Conservation (phyloP, 2,329 filamentous ascomycete species). For the Aspergillus niger region DNA sequence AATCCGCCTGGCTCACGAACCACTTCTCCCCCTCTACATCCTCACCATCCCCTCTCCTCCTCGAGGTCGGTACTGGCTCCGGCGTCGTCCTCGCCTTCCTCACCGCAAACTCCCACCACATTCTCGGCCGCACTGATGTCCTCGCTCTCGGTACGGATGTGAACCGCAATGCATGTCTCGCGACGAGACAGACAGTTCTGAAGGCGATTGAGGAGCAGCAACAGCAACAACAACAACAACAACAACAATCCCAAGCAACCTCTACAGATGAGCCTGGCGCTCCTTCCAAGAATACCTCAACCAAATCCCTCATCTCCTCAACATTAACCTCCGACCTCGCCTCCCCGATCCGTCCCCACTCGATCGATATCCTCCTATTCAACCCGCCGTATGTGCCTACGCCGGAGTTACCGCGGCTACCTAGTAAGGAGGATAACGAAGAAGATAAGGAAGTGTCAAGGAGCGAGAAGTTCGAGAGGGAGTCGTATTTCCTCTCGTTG, state of each 20-base stretch:
- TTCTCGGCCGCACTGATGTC: constrained; percentile 72
- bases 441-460: constrained; percentile 18
- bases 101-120: constrained; percentile 68
- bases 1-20: constrained; percentile 67
- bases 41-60: constrained; percentile 58
- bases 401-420: constrained; percentile 64
- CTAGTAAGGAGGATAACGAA: constrained; percentile 21
- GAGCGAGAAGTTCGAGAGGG: constrained; percentile 65
- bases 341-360: constrained; percentile 57
- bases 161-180: constrained; percentile 78
- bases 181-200: constrained; percentile 69
- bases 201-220: constrained; percentile 48
- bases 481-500: constrained; percentile 79
- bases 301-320: constrained; percentile 31
- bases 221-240: not conserved
- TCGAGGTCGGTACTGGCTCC: constrained; percentile 89
- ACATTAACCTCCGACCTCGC: constrained; percentile 72
- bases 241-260: not conserved
- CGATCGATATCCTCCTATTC: constrained; percentile 85
- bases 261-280: not conserved
- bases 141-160: constrained; percentile 80
- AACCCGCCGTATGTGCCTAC: constrained; percentile 98
- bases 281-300: not conserved
- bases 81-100: constrained; percentile 91
- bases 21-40: constrained; percentile 56